Base-by-base conservation (phyloP, 495 filamentous ascomycete genomes). In the Aspergillus sparsus region DNA sequence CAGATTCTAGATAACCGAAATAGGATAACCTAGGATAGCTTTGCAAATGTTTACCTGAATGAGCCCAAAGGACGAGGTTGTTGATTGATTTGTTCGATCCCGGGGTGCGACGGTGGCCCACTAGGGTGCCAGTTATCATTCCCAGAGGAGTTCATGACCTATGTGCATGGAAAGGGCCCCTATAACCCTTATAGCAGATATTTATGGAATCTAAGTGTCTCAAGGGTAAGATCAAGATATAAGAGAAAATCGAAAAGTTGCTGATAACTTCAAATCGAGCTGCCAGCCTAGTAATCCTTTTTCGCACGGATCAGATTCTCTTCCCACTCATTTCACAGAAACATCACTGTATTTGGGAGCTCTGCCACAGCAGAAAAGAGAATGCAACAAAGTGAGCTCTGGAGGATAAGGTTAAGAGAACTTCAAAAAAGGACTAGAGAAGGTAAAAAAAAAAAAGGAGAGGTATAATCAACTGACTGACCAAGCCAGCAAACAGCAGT, bases 71-170 rank as follows among this genome's bases (percentile, higher is more conserved):
- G 70, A 47, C 77, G 76, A 68, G 74, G 72, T 56, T 74, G 76
- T 62, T 77, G 76, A 61, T 70, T 76, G 68, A 79, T 74, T 50
- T 77, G 76, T 55, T 80, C 77, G 72, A 80, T 75, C 58, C 69
- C 65, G 65, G 76, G 71, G 67, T 77, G 77, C 63, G 74, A 72
- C 59, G 77, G 75, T 32, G 73, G 72, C 57, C 76, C 76, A 66
- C 74, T 74, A 36, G 76, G 72, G 68, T 79, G 77, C 77, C 76
- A 80, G 64, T 69, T 75, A 73, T 80, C 76, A 60, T 74, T 79
- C 65, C 77, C 76, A 68, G 77, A 61, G 55, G 66, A 68, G 64
- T 78, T 78, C 76, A 80, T 80, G 66, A 55, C 71, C 52, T 62
- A 35, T 45, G 47, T 49, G 53, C 68, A 73, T 69, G 63, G 68